Evolutionary conservation across 441 rosid genomes (phyloP), one percentile per base, ranked within the genome.

Genomic region (Pelargonium myrrhifolium): DNA sequence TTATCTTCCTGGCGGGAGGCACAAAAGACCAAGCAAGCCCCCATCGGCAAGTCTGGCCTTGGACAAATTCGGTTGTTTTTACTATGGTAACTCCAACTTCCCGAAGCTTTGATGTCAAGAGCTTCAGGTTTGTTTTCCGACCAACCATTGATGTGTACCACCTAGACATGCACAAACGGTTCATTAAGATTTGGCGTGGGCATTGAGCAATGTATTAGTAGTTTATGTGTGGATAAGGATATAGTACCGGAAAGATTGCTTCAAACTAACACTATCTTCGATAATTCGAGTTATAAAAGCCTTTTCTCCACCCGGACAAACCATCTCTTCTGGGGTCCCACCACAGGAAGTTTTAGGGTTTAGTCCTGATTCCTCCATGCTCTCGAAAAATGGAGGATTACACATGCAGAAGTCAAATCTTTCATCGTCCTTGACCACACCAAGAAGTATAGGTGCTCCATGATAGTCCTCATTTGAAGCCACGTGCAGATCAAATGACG

Each of bases 71-170:
- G 61, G 91, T 92, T 65, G 98, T 87, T 80, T 87, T 92, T 60
- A 94, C 96, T 45, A 92, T 59, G 47, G 96, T 85, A 49, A 73
- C 96, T 66, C 96, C 84, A 17, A 79, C 91, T 47, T 82, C 84
- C 64, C 94, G 76, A 68, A 94, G 98, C 85, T 85, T 88, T 67
- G 96, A 77, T 60, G 49, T 85, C 65, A 94, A 80, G 72, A 78
- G 73, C 69, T 89, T 92, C 66, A 94, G 94, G 81, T 83, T 94
- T 61, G 72, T 75, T 79, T 92, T 94, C 85, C 89, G 84, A 51
- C 99, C 97, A 73, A 94, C 85, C 97, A 94, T 89, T 12, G 96
- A 86, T 72, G 92, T 91, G 75, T 82, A 94, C 99, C 94, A 88
- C 80, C 98, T 94, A 75, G 26, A 28, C 62, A 78, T 43, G 58